phyloP scores from a whole-genome alignment of 495 filamentous ascomycete genomes.

The Penicillium roqueforti region DNA sequence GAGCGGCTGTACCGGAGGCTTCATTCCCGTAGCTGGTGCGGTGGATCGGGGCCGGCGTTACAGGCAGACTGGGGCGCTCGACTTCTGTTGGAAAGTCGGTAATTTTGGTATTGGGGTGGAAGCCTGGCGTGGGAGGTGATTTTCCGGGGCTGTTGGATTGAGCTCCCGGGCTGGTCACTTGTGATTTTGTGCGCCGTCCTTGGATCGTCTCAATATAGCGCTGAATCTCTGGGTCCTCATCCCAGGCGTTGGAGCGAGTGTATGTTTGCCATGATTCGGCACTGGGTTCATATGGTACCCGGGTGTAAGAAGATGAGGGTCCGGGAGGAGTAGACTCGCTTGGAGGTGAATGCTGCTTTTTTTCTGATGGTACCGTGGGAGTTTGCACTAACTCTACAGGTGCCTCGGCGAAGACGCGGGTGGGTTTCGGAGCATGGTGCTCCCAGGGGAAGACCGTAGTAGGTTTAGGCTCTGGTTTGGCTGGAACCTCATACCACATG shows the following conservation, averaged over 20 bases:
- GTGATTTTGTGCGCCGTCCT: slow-evolving; percentile 57
- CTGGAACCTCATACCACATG: slow-evolving; percentile 79
- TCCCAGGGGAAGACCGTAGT: slow-evolving; percentile 88
- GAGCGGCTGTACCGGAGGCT: slow-evolving; percentile 27
- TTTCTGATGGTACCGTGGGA: neutral
- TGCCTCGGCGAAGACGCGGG: slow-evolving; percentile 64
- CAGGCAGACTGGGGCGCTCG: slow-evolving; percentile 84
- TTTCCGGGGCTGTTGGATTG: neutral
- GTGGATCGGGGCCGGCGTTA: slow-evolving; percentile 77
- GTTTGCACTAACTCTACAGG: neutral
- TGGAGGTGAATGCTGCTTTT: neutral
- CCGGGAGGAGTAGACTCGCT: slow-evolving; percentile 13
- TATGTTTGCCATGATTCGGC: slow-evolving; percentile 60
- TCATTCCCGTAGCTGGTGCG: slow-evolving; percentile 49
- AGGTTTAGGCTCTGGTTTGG: slow-evolving; percentile 52
- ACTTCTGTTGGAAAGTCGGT: slow-evolving; percentile 83
- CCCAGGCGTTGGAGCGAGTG: slow-evolving; percentile 77
- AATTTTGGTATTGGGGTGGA: slow-evolving; percentile 55
- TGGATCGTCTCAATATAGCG: slow-evolving; percentile 69
- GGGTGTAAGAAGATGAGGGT: slow-evolving; percentile 6
- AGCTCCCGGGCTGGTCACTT: slow-evolving; percentile 25
- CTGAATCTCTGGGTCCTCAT: slow-evolving; percentile 77
- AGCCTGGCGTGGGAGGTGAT: slow-evolving; percentile 16
- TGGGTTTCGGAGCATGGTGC: slow-evolving; percentile 54
- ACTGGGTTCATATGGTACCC: slow-evolving; percentile 34